These are phyloP conservation scores for Adansonia rubrostipa DNA, from an alignment of 441 rosid genomes.

Conservation along the genomic window DNA sequence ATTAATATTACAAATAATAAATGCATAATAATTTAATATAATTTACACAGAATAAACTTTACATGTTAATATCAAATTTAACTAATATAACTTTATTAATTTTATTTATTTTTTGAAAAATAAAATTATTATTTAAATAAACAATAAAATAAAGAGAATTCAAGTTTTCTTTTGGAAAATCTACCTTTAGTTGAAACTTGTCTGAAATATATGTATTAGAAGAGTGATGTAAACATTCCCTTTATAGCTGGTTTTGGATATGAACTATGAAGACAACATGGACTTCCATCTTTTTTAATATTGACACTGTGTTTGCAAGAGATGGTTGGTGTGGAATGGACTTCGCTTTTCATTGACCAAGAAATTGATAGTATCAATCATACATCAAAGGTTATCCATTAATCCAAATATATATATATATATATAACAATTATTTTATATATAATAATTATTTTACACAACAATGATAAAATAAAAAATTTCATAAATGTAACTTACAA, in stretches of 20 bases:
- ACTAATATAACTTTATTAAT: no score
- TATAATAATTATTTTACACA: no score
- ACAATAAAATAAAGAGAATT: no score
- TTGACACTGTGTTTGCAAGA: conserved; percentile 92
- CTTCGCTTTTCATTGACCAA: conserved; percentile 72
- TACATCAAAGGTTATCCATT: conserved; percentile 62
- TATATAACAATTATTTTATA: no score
- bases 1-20: no score
- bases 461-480: no score
- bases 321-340: conserved; percentile 81
- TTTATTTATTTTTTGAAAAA: no score
- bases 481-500: no score
- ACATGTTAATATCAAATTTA: no score
- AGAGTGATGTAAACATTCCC: conserved; percentile 59
- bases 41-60: no score
- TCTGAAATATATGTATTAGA: conserved; percentile 54
- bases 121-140: no score
- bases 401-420: conserved; percentile 23
- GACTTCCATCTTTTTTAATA: conserved; percentile 49
- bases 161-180: conserved; percentile 41
- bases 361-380: conserved; percentile 58
- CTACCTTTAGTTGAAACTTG: conserved; percentile 67
- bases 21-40: no score
- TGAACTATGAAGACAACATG: conserved; percentile 38
- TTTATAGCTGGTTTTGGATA: conserved; percentile 43